phyloP scores from a whole-genome alignment of 2,329 filamentous ascomycete species.

The Diaporthe sp. region DNA sequence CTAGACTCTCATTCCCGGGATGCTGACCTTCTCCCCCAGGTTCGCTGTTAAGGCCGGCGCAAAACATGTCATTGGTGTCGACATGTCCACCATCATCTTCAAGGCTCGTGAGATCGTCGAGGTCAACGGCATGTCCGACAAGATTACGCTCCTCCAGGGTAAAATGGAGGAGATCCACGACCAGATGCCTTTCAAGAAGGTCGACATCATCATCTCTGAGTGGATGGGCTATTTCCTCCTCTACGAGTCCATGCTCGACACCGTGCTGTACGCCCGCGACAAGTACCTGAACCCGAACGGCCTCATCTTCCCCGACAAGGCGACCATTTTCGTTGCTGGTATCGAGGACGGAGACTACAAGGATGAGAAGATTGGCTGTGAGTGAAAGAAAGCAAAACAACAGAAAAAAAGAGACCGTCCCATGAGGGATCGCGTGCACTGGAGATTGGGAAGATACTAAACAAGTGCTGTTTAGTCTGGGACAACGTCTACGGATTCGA shows the following conservation, averaged over 20 bases:
- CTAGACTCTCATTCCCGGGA: background rate
- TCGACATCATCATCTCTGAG: conserved; percentile 99
- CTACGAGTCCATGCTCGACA: conserved; percentile 99
- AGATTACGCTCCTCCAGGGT: conserved; percentile 97
- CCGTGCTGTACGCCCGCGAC: conserved; percentile 95
- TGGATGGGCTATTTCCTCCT: conserved; percentile 99
- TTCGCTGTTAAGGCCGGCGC: conserved; percentile 96
- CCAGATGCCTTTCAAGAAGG: conserved; percentile 86
- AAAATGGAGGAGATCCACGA: conserved; percentile 98
- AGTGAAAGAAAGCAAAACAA: conserved; percentile 55
- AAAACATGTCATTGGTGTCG: conserved; percentile 98
- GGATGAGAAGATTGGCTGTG: conserved; percentile 99
- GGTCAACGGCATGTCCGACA: conserved; percentile 90
- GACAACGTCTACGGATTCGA: conserved; percentile 99
- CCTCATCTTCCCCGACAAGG: conserved; percentile 98
- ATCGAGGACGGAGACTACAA: conserved; percentile 99
- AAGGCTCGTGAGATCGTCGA: conserved; percentile 97
- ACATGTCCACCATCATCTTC: conserved; percentile 99
- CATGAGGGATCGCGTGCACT: background rate
- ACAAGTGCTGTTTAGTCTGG: conserved; percentile 77
- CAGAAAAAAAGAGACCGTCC: background rate
- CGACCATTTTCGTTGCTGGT: conserved; percentile 94
- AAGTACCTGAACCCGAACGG: conserved; percentile 88
- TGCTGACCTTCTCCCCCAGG: conserved; percentile 64
- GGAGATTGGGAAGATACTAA: conserved; percentile 32